Evolutionary conservation across 176 grass and related monocot genomes (phyloP).

Genomic region (Tillandsia fasciculata): DNA sequence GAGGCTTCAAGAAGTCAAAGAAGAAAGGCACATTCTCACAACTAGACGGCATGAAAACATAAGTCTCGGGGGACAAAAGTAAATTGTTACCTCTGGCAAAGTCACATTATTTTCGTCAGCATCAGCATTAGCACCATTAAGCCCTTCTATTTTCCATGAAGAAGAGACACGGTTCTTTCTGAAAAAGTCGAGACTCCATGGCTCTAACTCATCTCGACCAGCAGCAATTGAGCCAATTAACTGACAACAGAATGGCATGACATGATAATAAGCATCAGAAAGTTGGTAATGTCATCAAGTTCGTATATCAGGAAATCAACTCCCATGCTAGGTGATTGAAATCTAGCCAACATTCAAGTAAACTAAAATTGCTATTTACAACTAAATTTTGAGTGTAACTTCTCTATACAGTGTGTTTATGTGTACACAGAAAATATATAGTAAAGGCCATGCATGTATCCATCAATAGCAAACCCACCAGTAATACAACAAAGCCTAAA

Average conservation of each 20-base stretch:
- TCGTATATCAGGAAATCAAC: too few species aligned
- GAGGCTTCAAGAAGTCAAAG: slow-evolving; percentile 7
- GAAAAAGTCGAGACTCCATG: slow-evolving; percentile 81
- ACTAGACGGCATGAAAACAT: not conserved
- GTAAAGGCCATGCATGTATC: too few species aligned
- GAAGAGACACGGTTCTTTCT: slow-evolving; percentile 50
- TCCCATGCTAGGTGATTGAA: too few species aligned
- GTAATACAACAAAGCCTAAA: not conserved
- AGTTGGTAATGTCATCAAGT: not conserved
- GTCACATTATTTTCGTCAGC: slow-evolving; percentile 27
- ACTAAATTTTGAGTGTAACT: too few species aligned
- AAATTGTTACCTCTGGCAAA: slow-evolving; percentile 6
- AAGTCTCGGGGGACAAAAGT: not conserved
- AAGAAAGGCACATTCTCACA: not conserved
- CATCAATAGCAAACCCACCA: not conserved
- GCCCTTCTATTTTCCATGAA: slow-evolving; percentile 84
- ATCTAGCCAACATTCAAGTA: too few species aligned
- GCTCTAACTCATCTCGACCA: slow-evolving; percentile 49
- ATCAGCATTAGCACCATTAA: not conserved
- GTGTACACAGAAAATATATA: too few species aligned
- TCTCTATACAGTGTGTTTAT: too few species aligned
- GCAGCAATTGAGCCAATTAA: slow-evolving; percentile 65
- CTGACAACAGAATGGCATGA: slow-evolving; percentile 30
- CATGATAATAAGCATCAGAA: slow-evolving; percentile 12
- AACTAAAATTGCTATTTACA: too few species aligned